Evolutionary conservation across 805 yeast species (phyloP).

Genomic region (Kluyveromyces nonfermentans): DNA sequence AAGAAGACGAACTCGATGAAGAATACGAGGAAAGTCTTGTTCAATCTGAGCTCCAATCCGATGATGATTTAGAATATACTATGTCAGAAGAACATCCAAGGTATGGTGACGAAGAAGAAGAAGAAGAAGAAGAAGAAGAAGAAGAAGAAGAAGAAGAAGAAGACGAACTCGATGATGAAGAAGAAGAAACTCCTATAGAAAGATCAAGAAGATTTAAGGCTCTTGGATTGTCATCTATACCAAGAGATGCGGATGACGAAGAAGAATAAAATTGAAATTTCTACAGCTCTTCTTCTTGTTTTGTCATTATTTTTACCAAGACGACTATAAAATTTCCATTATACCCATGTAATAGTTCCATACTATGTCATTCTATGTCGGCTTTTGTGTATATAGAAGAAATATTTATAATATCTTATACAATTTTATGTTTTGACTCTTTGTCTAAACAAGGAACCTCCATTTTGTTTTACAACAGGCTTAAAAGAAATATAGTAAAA

Average conservation of each 20-base stretch:
- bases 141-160: constrained; percentile 20
- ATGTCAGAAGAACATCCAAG: background rate
- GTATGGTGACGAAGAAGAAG: background rate
- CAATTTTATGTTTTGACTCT: no score
- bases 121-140: constrained; percentile 13
- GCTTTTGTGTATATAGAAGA: no score
- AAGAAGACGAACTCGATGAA: constrained; percentile 5
- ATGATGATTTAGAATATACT: background rate
- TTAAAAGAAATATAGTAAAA: no score
- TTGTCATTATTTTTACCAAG: no score
- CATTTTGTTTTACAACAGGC: no score
- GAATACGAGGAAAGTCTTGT: background rate
- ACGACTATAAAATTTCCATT: no score
- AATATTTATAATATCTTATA: no score
- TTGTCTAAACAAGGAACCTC: no score
- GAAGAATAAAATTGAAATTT: no score
- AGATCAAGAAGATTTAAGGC: constrained; percentile 53
- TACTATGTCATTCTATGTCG: no score
- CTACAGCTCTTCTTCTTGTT: no score
- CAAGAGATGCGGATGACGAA: constrained; percentile 39
- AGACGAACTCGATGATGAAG: constrained; percentile 22
- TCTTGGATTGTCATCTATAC: constrained; percentile 35
- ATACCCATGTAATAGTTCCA: no score
- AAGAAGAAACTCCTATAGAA: constrained; percentile 57
- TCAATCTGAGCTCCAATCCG: background rate